phyloP scores from a whole-genome alignment of 306 rosid species.

The Parietaria judaica region DNA sequence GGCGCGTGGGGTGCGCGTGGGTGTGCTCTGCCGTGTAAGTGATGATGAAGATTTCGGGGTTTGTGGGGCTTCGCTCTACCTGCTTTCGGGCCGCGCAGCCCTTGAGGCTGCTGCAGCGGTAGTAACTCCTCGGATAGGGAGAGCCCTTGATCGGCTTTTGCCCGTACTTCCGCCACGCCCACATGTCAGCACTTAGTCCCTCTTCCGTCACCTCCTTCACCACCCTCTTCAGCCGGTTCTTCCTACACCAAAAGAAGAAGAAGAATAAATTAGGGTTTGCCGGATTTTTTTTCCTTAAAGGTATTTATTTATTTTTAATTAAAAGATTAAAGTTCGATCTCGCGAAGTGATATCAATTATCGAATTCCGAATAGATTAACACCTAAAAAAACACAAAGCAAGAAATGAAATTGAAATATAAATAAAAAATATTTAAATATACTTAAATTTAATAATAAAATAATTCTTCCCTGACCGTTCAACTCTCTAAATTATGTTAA shows the following conservation, averaged over 20 bases:
- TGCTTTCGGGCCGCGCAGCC: constrained; percentile 84
- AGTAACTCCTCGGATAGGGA: constrained; percentile 86
- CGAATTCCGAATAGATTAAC: no score
- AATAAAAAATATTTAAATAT: no score
- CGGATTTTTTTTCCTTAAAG: no score
- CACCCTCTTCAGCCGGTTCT: constrained; percentile 45
- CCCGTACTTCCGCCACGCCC: constrained; percentile 98
- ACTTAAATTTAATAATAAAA: no score
- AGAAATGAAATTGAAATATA: no score
- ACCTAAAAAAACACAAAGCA: no score
- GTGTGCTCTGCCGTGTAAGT: constrained; percentile 76
- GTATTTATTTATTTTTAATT: no score
- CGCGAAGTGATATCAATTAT: no score
- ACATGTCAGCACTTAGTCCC: constrained; percentile 44
- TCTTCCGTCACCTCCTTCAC: constrained; percentile 56
- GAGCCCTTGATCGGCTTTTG: constrained; percentile 97
- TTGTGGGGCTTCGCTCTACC: constrained; percentile 62
- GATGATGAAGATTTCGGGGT: constrained; percentile 50
- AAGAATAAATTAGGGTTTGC: no score
- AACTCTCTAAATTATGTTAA: no score
- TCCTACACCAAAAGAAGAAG: constrained; percentile 28
- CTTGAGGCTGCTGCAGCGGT: constrained; percentile 77
- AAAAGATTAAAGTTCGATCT: no score
- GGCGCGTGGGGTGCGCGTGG: constrained; percentile 59
- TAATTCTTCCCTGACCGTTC: no score